These are phyloP conservation scores for Elsinoe perseae DNA, from an alignment of 2,329 filamentous ascomycete genomes.

Conservation along the genomic window DNA sequence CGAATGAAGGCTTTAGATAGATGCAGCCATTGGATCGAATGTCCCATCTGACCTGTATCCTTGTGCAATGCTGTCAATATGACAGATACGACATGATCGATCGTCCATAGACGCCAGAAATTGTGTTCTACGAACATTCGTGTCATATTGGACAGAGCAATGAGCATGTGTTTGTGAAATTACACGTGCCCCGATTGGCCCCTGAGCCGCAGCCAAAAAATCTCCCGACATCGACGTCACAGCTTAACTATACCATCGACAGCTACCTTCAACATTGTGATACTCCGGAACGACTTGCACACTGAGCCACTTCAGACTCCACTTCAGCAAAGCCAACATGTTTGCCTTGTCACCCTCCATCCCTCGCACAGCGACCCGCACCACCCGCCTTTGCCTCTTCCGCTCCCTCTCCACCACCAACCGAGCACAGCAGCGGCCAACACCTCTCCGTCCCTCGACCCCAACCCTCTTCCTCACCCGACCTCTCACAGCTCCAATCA, in stretches of 20 bases:
- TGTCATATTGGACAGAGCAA: no score
- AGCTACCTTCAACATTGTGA: background rate
- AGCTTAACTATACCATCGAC: background rate
- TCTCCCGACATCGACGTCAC: background rate
- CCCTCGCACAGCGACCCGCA: background rate
- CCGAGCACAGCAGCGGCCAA: background rate
- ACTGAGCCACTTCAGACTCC: no score
- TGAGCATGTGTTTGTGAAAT: background rate
- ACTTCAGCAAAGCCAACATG: background rate
- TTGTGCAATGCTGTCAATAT: no score
- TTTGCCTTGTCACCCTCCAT: background rate
- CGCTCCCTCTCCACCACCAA: conserved; percentile 1
- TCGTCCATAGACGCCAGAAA: no score
- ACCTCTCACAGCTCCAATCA: background rate
- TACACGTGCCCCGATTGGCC: background rate
- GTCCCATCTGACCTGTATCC: no score
- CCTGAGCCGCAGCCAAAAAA: background rate
- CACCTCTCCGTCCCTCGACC: background rate
- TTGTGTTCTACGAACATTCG: no score
- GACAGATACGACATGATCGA: no score
- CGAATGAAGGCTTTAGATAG: no score
- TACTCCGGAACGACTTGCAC: no score
- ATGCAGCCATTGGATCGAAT: no score
- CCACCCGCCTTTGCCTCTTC: background rate
- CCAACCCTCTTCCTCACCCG: background rate